A percentile compares a stretch with the other conserved stretches of the same genome.
Evolutionary conservation across 2,329 filamentous ascomycete genomes (phyloP).

Genomic region (Cytospora mali): DNA sequence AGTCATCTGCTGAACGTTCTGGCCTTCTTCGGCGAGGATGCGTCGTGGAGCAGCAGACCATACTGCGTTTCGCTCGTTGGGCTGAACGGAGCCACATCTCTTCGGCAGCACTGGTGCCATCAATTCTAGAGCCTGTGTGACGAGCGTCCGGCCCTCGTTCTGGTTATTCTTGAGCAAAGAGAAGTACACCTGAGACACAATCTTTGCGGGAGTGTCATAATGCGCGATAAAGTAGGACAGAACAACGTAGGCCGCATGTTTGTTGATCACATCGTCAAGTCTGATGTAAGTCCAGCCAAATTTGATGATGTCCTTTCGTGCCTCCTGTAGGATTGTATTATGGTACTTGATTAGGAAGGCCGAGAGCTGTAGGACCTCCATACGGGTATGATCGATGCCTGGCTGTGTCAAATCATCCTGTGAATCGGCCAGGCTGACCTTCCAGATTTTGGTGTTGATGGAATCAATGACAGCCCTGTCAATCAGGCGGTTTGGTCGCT

Average conservation of each 20-base stretch:
- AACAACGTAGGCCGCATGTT: conserved; percentile 95
- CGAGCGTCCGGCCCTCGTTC: conserved; percentile 87
- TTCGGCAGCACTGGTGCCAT: conserved; percentile 93
- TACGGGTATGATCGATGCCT: conserved; percentile 91
- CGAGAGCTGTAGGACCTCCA: conserved; percentile 93
- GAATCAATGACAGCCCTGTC: conserved; percentile 86
- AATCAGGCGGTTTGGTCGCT: conserved; percentile 64
- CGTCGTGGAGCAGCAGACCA: conserved; percentile 91
- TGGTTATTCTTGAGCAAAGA: conserved; percentile 90
- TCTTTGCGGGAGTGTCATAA: conserved; percentile 95
- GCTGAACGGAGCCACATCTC: conserved; percentile 65
- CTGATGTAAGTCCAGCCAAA: conserved; percentile 99
- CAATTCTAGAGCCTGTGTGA: conserved; percentile 92
- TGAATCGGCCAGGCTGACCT: conserved; percentile 78
- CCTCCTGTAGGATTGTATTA: conserved; percentile 81
- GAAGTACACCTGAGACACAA: conserved; percentile 92
- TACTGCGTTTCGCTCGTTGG: conserved; percentile 73
- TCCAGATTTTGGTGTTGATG: conserved; percentile 93
- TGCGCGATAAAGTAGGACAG: conserved; percentile 97
- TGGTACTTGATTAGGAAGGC: conserved; percentile 96
- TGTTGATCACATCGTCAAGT: conserved; percentile 98
- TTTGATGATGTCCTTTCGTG: conserved; percentile 97
- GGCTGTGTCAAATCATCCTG: conserved; percentile 82
- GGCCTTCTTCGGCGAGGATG: conserved; percentile 90
- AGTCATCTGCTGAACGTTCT: conserved; percentile 93